Percentiles rank a stretch among this genome's conserved stretches.
Conservation (phyloP, 1,284 basidiomycete species). For the Athelia sp. region DNA sequence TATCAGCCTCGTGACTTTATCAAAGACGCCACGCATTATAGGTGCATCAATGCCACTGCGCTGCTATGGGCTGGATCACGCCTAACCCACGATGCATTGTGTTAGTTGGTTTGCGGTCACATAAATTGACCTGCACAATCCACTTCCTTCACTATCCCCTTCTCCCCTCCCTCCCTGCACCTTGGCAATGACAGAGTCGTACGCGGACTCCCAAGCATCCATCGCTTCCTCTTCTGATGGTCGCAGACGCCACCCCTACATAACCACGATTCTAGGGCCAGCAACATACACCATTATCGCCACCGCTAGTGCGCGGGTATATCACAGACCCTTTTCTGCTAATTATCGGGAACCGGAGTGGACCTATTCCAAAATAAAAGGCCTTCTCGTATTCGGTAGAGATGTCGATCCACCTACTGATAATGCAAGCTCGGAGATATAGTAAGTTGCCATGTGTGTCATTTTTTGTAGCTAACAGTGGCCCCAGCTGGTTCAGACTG, state of each 20-base stretch:
- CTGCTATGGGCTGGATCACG: too few relatives aligned
- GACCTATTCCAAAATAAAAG: conserved; percentile 68
- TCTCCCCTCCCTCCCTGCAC: too few relatives aligned
- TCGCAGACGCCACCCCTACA: not conserved
- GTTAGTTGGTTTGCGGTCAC: too few relatives aligned
- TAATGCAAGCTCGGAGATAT: conserved; percentile 2
- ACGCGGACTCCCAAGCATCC: not conserved
- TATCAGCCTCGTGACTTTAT: too few relatives aligned
- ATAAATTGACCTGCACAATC: too few relatives aligned
- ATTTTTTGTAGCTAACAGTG: conserved; percentile 23
- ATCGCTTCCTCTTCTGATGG: not conserved
- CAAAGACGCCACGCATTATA: too few relatives aligned
- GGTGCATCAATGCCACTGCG: too few relatives aligned
- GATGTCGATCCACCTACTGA: conserved; percentile 41
- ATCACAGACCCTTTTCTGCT: conserved; percentile 50
- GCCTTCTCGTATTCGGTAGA: conserved; percentile 68
- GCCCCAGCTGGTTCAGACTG: conserved; percentile 65
- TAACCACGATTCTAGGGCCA: not conserved
- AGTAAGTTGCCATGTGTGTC: conserved; percentile 6
- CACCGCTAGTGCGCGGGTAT: conserved; percentile 34
- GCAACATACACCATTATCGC: not conserved
- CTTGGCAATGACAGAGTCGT: too few relatives aligned
- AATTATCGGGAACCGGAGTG: conserved; percentile 43
- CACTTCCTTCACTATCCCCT: too few relatives aligned
- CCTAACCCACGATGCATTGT: too few relatives aligned